phyloP scores from a whole-genome alignment of 1,139 yeast genomes.

The Yamadazyma dendronema region DNA sequence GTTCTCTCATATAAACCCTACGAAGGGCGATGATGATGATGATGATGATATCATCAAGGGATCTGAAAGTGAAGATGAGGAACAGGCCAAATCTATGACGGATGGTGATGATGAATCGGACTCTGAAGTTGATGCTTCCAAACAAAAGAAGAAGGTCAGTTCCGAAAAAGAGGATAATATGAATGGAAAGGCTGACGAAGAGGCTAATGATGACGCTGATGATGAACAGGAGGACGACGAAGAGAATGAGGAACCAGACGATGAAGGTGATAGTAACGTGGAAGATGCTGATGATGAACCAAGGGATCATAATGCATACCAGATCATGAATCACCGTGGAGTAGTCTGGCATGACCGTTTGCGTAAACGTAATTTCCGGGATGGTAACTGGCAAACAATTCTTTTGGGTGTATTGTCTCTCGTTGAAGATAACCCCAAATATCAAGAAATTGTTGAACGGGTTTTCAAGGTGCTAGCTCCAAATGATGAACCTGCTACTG shows the following conservation, averaged over 20 bases:
- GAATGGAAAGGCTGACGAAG: slow-evolving; percentile 12
- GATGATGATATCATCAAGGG: slow-evolving; percentile 23
- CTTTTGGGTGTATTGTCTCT: slow-evolving; percentile 68
- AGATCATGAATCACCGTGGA: slow-evolving; percentile 59
- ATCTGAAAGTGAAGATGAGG: slow-evolving; percentile 23
- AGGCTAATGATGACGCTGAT: slow-evolving; percentile 19
- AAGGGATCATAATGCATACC: slow-evolving; percentile 50
- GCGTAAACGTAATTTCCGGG: slow-evolving; percentile 69
- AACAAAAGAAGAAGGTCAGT: not conserved
- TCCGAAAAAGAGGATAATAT: slow-evolving; percentile 12
- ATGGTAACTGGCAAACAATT: slow-evolving; percentile 84
- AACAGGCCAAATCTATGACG: slow-evolving; percentile 18
- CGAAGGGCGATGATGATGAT: slow-evolving; percentile 16
- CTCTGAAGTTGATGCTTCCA: slow-evolving; percentile 13
- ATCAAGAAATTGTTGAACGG: slow-evolving; percentile 42
- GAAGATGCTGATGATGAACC: slow-evolving; percentile 17
- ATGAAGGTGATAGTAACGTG: slow-evolving; percentile 19
- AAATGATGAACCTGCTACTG: slow-evolving; percentile 44
- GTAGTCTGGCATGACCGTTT: slow-evolving; percentile 76
- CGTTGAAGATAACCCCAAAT: slow-evolving; percentile 59
- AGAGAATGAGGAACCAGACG: slow-evolving; percentile 29
- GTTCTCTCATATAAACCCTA: slow-evolving; percentile 22
- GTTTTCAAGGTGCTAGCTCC: slow-evolving; percentile 61
- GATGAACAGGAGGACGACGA: slow-evolving; percentile 25
- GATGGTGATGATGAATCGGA: slow-evolving; percentile 25